phyloP scores from a whole-genome alignment of 148 eudicot genomes.

The Cornus suecica region DNA sequence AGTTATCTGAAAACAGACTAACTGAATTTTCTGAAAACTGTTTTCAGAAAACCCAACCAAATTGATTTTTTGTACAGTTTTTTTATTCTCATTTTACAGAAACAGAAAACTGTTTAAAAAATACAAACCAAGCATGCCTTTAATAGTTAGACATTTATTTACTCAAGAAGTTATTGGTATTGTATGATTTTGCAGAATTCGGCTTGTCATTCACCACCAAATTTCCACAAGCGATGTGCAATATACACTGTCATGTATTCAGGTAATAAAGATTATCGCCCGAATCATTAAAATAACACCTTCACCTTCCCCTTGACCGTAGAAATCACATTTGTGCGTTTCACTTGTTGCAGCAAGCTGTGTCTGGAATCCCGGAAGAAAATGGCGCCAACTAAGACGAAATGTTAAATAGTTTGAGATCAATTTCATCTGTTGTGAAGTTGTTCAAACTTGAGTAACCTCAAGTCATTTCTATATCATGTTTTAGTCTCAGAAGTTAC shows the following conservation, averaged over 20 bases:
- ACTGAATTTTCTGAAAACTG: too few relatives aligned
- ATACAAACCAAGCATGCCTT: too few relatives aligned
- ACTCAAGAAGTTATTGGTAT: neutral
- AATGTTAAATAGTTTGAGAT: neutral
- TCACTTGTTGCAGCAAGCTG: slow-evolving; percentile 52
- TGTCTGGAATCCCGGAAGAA: slow-evolving; percentile 35
- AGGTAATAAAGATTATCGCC: slow-evolving; percentile 35
- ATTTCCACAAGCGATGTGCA: slow-evolving; percentile 67
- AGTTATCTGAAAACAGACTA: too few relatives aligned
- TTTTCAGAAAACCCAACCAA: too few relatives aligned
- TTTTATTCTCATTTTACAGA: too few relatives aligned
- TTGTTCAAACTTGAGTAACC: neutral
- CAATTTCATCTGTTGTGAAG: slow-evolving; percentile 2
- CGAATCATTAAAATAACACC: neutral
- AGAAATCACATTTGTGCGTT: slow-evolving; percentile 1
- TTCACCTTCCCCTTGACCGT: neutral
- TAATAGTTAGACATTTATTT: neutral
- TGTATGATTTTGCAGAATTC: slow-evolving; percentile 51
- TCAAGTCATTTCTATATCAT: too few relatives aligned
- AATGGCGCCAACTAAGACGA: slow-evolving; percentile 32
- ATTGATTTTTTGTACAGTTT: too few relatives aligned
- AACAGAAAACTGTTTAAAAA: too few relatives aligned
- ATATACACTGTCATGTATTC: slow-evolving; percentile 63
- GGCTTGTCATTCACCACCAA: slow-evolving; percentile 86
- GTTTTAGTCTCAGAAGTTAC: neutral